Conservation (phyloP, 2,329 filamentous ascomycete genomes). For the Epichloe baconii region DNA sequence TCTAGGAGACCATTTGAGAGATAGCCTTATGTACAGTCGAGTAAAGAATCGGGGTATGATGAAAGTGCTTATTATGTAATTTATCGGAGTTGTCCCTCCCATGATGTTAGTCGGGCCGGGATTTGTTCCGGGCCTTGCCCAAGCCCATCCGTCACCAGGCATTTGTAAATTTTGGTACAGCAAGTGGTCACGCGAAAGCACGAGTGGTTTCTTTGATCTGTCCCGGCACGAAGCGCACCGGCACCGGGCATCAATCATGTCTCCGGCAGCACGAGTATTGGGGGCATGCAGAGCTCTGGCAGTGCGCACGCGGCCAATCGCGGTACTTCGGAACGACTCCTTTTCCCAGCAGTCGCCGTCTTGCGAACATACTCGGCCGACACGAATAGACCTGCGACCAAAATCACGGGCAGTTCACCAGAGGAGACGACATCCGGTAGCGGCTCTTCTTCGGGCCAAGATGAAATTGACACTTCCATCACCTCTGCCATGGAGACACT, state of each 20-base stretch:
- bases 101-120: conserved; percentile 5
- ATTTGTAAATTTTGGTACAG: conserved; percentile 3
- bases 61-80: not conserved
- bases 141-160: not conserved
- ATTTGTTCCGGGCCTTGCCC: conserved; percentile 8
- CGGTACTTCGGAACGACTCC: conserved; percentile 12
- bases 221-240: conserved; percentile 1
- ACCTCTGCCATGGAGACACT: conserved; percentile 11
- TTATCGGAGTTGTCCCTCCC: not conserved
- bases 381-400: conserved; percentile 6
- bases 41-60: not conserved
- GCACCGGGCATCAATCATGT: conserved; percentile 16
- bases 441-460: not conserved
- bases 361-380: conserved; percentile 21
- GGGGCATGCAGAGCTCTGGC: conserved; percentile 22
- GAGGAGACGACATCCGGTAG: not conserved
- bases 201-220: not conserved
- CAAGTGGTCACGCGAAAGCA: conserved; percentile 3
- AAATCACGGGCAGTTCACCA: not conserved
- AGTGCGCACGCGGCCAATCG: conserved; percentile 15
- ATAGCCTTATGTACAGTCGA: too few species aligned
- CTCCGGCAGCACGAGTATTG: conserved; percentile 21
- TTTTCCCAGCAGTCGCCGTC: conserved; percentile 10
- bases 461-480: not conserved
- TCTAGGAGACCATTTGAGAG: too few species aligned